Evolutionary conservation across 768 basidiomycete genomes (phyloP).

Genomic region (Agaricus sinodeliciosus): DNA sequence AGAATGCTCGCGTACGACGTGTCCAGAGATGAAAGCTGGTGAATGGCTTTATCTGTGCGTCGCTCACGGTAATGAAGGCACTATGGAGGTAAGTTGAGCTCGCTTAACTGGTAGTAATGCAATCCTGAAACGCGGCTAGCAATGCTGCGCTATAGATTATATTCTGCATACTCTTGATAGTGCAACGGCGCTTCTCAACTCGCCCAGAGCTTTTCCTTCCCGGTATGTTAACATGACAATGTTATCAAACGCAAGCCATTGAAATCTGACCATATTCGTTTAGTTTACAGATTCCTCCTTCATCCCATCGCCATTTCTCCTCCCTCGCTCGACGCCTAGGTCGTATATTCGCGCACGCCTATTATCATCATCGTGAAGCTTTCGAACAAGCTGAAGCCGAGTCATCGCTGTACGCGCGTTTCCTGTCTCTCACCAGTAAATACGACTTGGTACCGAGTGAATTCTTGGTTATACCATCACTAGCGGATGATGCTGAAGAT

Average conservation of each 20-base stretch:
- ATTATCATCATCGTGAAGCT: constrained; percentile 88
- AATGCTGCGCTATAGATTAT: constrained; percentile 98
- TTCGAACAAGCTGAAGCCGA: constrained; percentile 91
- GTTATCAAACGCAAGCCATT: constrained; percentile 2
- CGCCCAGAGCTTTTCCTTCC: constrained; percentile 87
- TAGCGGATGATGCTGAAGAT: constrained; percentile 17
- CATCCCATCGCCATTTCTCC: constrained; percentile 83
- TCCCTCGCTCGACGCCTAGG: constrained; percentile 88
- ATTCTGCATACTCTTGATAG: constrained; percentile 90
- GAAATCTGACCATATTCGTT: not conserved
- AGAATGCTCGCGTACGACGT: constrained; percentile 79
- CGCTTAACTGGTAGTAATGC: not conserved
- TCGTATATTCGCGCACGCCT: constrained; percentile 94
- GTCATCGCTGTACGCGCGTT: constrained; percentile 84
- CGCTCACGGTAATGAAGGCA: constrained; percentile 84
- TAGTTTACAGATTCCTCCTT: constrained; percentile 74
- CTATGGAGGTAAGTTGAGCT: constrained; percentile 62
- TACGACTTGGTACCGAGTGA: constrained; percentile 80
- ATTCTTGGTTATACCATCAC: constrained; percentile 70
- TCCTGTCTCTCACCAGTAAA: constrained; percentile 73
- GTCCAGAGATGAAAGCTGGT: constrained; percentile 98
- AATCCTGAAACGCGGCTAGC: constrained; percentile 31
- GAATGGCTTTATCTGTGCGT: constrained; percentile 97
- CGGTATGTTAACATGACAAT: constrained; percentile 47
- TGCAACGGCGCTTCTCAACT: constrained; percentile 87